Evolutionary conservation across 1,284 basidiomycete genomes (phyloP).

Genomic region (Schizophyllum amplum): DNA sequence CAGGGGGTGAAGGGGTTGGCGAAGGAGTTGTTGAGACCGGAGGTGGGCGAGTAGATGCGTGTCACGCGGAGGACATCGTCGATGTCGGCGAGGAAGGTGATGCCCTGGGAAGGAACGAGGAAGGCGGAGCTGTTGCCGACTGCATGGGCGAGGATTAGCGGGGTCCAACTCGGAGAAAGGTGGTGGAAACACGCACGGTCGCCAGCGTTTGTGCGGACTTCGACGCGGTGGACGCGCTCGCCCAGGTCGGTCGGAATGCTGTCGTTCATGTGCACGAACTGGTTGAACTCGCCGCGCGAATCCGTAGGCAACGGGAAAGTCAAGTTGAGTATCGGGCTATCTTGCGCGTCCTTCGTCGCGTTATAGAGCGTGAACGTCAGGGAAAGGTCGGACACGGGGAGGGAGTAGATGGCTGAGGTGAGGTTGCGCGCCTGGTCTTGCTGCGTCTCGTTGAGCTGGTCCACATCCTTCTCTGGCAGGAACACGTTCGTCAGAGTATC

Average conservation of each 20-base stretch:
- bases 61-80: slow-evolving; percentile 26
- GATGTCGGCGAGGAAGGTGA: slow-evolving; percentile 24
- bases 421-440: slow-evolving; percentile 9
- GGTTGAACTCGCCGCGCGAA: background rate
- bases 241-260: background rate
- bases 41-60: slow-evolving; percentile 22
- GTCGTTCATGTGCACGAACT: slow-evolving; percentile 1
- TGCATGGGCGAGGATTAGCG: slow-evolving; percentile 1
- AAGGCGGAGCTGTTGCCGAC: slow-evolving; percentile 21
- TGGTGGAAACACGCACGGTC: background rate
- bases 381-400: slow-evolving; percentile 7
- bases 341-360: slow-evolving; percentile 2
- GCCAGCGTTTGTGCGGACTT: background rate
- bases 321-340: slow-evolving; percentile 8
- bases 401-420: slow-evolving; percentile 8
- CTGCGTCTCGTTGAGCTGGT: slow-evolving; percentile 6
- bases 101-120: slow-evolving; percentile 20
- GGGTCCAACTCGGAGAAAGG: background rate
- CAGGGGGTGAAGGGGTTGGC: slow-evolving; percentile 22
- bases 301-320: slow-evolving; percentile 2
- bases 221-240: background rate
- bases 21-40: slow-evolving; percentile 24
- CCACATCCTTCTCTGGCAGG: slow-evolving; percentile 7
- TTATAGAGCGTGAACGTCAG: slow-evolving; percentile 4
- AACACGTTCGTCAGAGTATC: slow-evolving; percentile 10